These are phyloP conservation scores for Parathielavia hyrcaniae DNA, from an alignment of 495 filamentous ascomycete genomes.

Conservation along the genomic window DNA sequence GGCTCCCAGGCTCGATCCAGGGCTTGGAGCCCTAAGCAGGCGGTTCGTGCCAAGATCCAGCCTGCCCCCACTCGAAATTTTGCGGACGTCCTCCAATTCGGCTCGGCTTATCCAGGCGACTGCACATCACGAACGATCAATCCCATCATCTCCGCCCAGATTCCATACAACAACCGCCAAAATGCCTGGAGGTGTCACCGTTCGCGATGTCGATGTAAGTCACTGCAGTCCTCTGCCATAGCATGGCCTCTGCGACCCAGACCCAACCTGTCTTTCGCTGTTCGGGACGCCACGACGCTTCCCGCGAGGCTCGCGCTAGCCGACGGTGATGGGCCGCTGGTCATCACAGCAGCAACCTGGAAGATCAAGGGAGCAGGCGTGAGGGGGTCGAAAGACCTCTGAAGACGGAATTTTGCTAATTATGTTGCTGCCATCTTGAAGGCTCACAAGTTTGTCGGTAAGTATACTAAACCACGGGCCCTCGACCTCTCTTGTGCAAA, in stretches of 20 bases:
- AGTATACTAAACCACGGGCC: conserved; percentile 1
- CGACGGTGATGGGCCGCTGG: conserved; percentile 26
- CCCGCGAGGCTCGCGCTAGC: conserved; percentile 12
- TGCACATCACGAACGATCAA: conserved; percentile 28
- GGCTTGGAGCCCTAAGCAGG: conserved; percentile 23
- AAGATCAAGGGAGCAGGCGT: conserved; percentile 46
- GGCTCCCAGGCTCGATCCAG: too few species aligned
- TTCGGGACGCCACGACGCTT: conserved; percentile 22
- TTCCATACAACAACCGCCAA: conserved; percentile 49
- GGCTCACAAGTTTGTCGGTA: conserved; percentile 82
- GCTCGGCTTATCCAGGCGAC: background rate
- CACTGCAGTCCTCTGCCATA: conserved; percentile 28
- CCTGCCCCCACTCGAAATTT: conserved; percentile 23
- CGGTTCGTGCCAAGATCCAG: conserved; percentile 20
- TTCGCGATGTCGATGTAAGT: conserved; percentile 89
- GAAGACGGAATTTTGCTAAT: conserved; percentile 57
- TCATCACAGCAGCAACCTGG: conserved; percentile 25
- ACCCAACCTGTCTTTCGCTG: conserved; percentile 29
- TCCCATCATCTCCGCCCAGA: conserved; percentile 17
- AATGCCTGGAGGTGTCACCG: conserved; percentile 75
- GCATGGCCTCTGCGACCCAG: conserved; percentile 23
- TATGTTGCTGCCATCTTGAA: conserved; percentile 40
- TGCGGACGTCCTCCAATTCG: conserved; percentile 19
- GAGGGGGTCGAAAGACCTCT: conserved; percentile 56
- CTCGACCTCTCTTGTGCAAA: background rate